Conservation (phyloP, 306 rosid species). For the Rosa persica region DNA sequence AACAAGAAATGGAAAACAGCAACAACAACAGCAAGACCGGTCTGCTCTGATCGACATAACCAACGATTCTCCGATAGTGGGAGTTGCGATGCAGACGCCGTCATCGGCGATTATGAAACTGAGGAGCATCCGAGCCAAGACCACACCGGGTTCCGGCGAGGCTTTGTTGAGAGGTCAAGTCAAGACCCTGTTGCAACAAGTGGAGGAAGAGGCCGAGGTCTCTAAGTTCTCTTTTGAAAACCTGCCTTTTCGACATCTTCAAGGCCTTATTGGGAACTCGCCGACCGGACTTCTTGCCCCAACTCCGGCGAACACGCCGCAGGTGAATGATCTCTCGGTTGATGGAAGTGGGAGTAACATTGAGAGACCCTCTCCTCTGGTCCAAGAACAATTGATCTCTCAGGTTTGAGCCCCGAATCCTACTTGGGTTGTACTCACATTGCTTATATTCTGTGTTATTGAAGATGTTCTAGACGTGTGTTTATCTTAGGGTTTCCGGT, state of each 20-base stretch:
- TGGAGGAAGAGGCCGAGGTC: constrained; percentile 84
- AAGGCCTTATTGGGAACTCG: constrained; percentile 37
- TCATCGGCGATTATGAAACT: constrained; percentile 44
- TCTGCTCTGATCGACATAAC: constrained; percentile 71
- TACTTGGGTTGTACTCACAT: background rate
- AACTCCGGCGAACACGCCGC: constrained; percentile 90
- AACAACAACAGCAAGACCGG: constrained; percentile 49
- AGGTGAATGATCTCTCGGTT: constrained; percentile 39
- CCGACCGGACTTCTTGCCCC: constrained; percentile 70
- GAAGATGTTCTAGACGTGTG: background rate
- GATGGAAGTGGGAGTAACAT: constrained; percentile 16
- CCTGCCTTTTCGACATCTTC: constrained; percentile 50
- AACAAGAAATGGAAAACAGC: constrained; percentile 40
- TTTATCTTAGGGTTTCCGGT: background rate
- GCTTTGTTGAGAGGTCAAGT: constrained; percentile 91
- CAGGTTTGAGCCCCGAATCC: constrained; percentile 39
- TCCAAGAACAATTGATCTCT: constrained; percentile 54
- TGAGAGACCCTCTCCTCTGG: constrained; percentile 36
- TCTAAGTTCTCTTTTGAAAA: constrained; percentile 56
- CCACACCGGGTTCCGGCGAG: constrained; percentile 90
- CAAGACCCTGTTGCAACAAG: constrained; percentile 84
- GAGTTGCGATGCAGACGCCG: constrained; percentile 71
- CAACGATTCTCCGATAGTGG: constrained; percentile 90
- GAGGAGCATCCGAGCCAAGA: constrained; percentile 47
- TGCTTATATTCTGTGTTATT: background rate